These are phyloP conservation scores for Aurifilum marmelostoma DNA, from an alignment of 2,329 filamentous ascomycete genomes.

Conservation along the genomic window DNA sequence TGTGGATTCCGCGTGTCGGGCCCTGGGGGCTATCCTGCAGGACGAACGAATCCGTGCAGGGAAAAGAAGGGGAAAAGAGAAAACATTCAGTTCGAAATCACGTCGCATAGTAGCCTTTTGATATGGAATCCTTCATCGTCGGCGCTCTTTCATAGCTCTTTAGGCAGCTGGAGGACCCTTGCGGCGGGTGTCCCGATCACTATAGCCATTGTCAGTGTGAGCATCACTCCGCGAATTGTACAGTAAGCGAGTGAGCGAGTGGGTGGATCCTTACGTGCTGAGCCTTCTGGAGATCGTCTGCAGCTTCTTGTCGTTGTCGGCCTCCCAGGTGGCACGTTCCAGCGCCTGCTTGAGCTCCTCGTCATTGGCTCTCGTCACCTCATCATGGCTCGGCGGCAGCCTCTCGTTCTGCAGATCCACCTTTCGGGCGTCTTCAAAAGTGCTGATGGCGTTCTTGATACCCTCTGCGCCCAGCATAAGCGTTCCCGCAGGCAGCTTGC, in stretches of 20 bases:
- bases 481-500: constrained; percentile 88
- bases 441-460: constrained; percentile 94
- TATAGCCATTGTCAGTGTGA: constrained; percentile 8
- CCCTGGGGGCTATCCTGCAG: not conserved
- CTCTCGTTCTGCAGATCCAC: constrained; percentile 97
- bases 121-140: constrained; percentile 7
- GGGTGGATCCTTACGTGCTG: constrained; percentile 77
- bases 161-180: constrained; percentile 16
- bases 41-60: not conserved
- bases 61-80: not conserved
- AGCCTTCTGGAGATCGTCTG: constrained; percentile 87
- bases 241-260: not conserved
- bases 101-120: not conserved
- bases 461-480: constrained; percentile 98
- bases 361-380: constrained; percentile 82
- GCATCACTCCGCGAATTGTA: no score
- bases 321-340: constrained; percentile 82
- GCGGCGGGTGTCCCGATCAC: constrained; percentile 28
- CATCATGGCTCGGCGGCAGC: constrained; percentile 88
- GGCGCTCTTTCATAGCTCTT: not conserved
- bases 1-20: not conserved
- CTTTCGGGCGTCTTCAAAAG: constrained; percentile 95
- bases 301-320: constrained; percentile 87
- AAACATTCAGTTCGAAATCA: not conserved
- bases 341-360: constrained; percentile 81